Evolutionary conservation across 768 basidiomycete genomes (phyloP).

Genomic region (Lyophyllum semitale): DNA sequence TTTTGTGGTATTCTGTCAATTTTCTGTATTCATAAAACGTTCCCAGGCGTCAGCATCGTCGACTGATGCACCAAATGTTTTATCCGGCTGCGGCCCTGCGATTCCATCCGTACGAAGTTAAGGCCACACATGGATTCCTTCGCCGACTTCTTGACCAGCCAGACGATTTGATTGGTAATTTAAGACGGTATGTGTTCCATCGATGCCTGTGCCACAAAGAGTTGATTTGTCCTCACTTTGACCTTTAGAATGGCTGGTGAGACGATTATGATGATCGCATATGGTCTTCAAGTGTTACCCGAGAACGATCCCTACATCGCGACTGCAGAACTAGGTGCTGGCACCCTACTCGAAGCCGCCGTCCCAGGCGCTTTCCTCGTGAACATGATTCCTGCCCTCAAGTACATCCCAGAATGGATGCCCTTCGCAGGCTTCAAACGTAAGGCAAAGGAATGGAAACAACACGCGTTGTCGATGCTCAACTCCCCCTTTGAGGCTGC

Average conservation of each 20-base stretch:
- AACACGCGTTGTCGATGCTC: slow-evolving; percentile 18
- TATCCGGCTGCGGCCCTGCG: slow-evolving; percentile 1
- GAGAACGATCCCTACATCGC: slow-evolving; percentile 36
- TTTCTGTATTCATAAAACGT: background rate
- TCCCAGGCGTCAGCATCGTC: background rate
- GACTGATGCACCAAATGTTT: background rate
- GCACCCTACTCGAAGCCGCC: slow-evolving; percentile 10
- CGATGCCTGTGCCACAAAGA: background rate
- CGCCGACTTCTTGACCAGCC: slow-evolving; percentile 20
- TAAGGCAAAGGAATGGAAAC: slow-evolving; percentile 29
- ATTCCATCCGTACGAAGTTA: slow-evolving; percentile 21
- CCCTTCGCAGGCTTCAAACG: slow-evolving; percentile 37
- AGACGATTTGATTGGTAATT: slow-evolving; percentile 11
- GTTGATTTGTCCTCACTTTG: background rate
- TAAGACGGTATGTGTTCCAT: slow-evolving; percentile 11
- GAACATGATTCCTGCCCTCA: slow-evolving; percentile 30
- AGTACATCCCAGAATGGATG: slow-evolving; percentile 36
- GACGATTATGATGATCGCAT: slow-evolving; percentile 31
- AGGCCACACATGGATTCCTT: slow-evolving; percentile 23
- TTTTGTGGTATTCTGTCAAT: background rate
- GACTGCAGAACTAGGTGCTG: slow-evolving; percentile 15
- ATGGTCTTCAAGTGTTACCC: slow-evolving; percentile 32
- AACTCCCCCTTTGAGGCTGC: slow-evolving; percentile 23
- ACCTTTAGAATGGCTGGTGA: slow-evolving; percentile 20
- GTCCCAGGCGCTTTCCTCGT: slow-evolving; percentile 33